Evolutionary conservation across 2,329 filamentous ascomycete genomes (phyloP), one percentile per base, ranked within the genome.

Genomic region (Ophiocordyceps camponoti-leonardi): DNA sequence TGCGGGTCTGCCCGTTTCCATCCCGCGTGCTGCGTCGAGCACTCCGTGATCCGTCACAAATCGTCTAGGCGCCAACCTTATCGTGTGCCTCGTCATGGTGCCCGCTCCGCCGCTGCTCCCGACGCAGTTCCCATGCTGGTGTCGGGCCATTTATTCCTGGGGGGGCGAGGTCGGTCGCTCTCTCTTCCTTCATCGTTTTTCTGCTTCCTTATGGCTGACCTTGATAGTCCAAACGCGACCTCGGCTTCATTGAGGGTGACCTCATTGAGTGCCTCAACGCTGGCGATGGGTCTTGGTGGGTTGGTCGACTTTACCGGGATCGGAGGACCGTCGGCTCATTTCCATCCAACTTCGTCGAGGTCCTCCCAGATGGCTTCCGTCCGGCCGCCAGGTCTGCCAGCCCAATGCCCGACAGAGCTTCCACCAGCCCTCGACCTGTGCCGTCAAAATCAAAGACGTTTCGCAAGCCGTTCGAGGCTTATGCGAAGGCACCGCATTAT

Each of bases 281-380:
- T 19, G 92, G 92, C 51, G 92, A 98, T 66, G 92, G 92, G 45
- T 88, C 86, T 42, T 98, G 92, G 92, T 98, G 92, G 92, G 94
- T 88, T 66, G 92, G 92, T 43, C 79, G 90, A 51, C 67, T 98
- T 58, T 85, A 81, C 58, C 79, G 92, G 54, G 92, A 98, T 65
- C 82, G 84, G 61, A 79, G 88, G 57, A 87, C 90, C 56, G 81
- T 95, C 56, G 92, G 92, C 45, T 71, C 92, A 19, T 98, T 98
- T 58, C 92, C 92, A 1, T 95, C 88, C 56, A 98, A 98, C 66
- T 98, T 98, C 58, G 92, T 98, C 58, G 78, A 93, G 60, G 75
- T 98, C 6, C 73, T 98, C 30, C 83, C 85, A 46, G 79, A 92
- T 48, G 77, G 79, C 60, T 96, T 93, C 60, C 80, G 85, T 47